Base-by-base conservation (phyloP, 2,329 filamentous ascomycete genomes). In the Fusarium siculi region DNA sequence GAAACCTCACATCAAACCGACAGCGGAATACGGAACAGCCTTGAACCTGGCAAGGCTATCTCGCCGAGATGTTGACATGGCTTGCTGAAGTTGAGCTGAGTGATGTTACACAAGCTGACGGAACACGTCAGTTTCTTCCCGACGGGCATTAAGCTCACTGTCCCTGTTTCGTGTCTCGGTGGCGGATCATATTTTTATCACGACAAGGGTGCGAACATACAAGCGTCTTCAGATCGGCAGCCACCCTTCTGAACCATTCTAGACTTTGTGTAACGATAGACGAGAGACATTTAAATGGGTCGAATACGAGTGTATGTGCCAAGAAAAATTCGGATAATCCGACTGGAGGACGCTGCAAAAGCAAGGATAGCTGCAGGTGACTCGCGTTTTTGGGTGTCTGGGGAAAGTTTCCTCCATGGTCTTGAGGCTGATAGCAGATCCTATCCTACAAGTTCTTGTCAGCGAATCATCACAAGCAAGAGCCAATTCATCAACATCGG, bases 231-330 rank as follows among this genome's bases (percentile, higher is more conserved):
- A 46, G 37, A 28, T 44, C 37, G 63, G 66, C 54, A 68, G 65
- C n/a, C 16, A 53, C 28, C 28, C n/a, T 52, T 68, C n/a, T n/a
- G 23, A 43, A 19, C 43, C 47, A 42, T 42, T 40, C 25, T 42
- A 18, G 34, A 25, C 46, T 19, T 36, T 68, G 70, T 68, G 55
- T 46, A 36, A 56, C 68, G 64, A 46, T 44, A 30, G 58, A 66
- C 63, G 36, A 66, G 23, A 62, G 37, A 42, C 21, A 63, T 40
- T 55, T 61, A 43, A 60, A 57, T 55, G 57, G 55, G 49, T 53
- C 53, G 50, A 70, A 77, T 74, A 78, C 74, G 76, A 78, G 71
- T 46, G 28, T 50, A 44, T 58, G 37, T 43, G 23, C 56, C 42
- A 68, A 53, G 55, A 42, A 34, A 36, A 63, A 25, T 34, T 56